Evolutionary conservation across 345 rosid genomes (phyloP), one percentile per base, ranked within the genome.

Genomic region (Eucalyptus albens): DNA sequence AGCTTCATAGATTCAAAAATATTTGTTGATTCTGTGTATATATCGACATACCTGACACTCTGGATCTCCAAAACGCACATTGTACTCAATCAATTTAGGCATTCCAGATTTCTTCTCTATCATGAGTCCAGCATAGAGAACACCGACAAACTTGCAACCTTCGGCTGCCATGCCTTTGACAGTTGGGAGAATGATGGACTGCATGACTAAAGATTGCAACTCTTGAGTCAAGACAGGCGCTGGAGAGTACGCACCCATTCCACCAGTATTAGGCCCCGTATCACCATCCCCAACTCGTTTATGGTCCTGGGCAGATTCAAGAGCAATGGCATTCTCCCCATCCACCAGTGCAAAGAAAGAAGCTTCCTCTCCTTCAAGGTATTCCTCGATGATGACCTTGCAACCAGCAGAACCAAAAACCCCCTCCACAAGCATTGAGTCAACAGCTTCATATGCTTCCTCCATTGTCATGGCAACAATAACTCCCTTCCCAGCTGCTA

Each of bases 401-500:
- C 96, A 93, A 47, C 99, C 99, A 15, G 99, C 98, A 87, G 98
- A 95, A 91, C 99, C 98, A 91, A 97, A 97, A 88, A 91, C 93
- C 86, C 96, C 96, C 90, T 94, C 89, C 44, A 96, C 94, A 81
- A 97, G 98, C 97, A 98, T 97, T 1, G 96, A 97, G 86, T 98
- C 97, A 83, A 97, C 97, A 89, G 98, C 99, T 89, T 98, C 95
- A 86, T 80, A 94, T 55, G 99, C 99, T 91, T 96, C 98, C 86
- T 96, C 98, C 89, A 96, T 59, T 42, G 95, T 89, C 96, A 94
- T 92, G 19, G 99, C 99, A 90, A 97, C 97, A 77, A 93, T 89
- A 62, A 96, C 98, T 91, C 99, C 99, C 93, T 98, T 98, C 88
- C 99, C 98, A 88, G 99, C 97, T 85, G 99, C 99, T 93, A 97